These are phyloP conservation scores for Cunninghamia lanceolata DNA, from an alignment of 75 land plant species.

Conservation along the genomic window DNA sequence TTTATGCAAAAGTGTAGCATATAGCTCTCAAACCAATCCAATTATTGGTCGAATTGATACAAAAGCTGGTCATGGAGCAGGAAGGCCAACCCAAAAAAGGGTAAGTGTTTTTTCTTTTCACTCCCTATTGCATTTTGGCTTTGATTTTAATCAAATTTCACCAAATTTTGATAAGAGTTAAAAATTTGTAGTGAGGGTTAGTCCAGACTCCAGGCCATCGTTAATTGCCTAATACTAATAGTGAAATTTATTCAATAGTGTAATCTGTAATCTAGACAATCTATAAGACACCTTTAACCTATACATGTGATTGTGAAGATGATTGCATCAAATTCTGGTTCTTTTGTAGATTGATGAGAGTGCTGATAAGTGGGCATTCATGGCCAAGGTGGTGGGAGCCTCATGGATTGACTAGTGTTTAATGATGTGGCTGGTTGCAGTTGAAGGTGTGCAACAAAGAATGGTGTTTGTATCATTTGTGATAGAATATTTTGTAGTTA, in stretches of 20 bases:
- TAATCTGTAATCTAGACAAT: neutral
- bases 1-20: constrained; percentile 65
- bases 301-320: neutral
- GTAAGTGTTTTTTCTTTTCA: constrained; percentile 20
- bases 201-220: neutral
- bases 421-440: neutral
- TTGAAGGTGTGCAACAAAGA: neutral
- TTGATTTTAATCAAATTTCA: neutral
- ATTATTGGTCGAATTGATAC: constrained; percentile 92
- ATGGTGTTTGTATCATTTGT: neutral
- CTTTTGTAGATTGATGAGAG: constrained; percentile 78
- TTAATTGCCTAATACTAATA: neutral
- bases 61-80: constrained; percentile 98
- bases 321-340: neutral
- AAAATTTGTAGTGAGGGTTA: neutral
- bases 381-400: constrained; percentile 72
- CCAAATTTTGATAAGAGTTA: neutral
- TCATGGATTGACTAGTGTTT: constrained; percentile 55
- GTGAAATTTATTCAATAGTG: neutral
- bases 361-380: constrained; percentile 77
- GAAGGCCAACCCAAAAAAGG: constrained; percentile 90
- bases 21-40: constrained; percentile 81
- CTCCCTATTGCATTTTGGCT: neutral
- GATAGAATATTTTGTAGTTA: neutral
- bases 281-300: neutral